These are phyloP conservation scores for Trichopus zeylanicus DNA, from an alignment of 116 monocot genomes.

Conservation along the genomic window DNA sequence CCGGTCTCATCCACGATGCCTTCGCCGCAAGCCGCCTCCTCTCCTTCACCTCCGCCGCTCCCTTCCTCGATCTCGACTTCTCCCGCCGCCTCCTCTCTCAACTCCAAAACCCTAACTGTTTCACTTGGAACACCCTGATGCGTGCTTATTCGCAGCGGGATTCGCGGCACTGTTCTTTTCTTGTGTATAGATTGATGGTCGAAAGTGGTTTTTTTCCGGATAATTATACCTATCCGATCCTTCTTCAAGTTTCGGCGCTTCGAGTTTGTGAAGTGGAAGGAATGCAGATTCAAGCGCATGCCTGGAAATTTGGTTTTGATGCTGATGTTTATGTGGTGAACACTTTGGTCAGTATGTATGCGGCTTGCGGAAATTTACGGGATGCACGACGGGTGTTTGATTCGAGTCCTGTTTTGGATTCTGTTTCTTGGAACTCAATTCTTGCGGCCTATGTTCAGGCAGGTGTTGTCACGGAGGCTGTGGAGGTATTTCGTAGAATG, in stretches of 20 bases:
- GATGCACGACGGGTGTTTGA: conserved; percentile 63
- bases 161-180: conserved; percentile 29
- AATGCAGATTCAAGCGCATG: conserved; percentile 52
- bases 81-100: conserved; percentile 31
- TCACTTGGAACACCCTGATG: conserved; percentile 71
- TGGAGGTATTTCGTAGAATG: conserved; percentile 42
- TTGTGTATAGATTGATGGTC: conserved; percentile 41
- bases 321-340: conserved; percentile 62
- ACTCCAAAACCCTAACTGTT: conserved; percentile 46
- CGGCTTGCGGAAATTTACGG: conserved; percentile 35
- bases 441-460: conserved; percentile 51
- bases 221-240: conserved; percentile 58
- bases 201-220: conserved; percentile 19
- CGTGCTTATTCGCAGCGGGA: conserved; percentile 22
- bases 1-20: conserved; percentile 62
- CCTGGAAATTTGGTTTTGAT: conserved; percentile 36
- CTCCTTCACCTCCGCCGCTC: conserved; percentile 31
- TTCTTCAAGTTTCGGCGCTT: conserved; percentile 52
- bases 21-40: conserved; percentile 80
- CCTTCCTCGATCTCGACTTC: conserved; percentile 31
- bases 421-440: conserved; percentile 84
- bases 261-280: conserved; percentile 30
- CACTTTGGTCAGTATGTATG: conserved; percentile 70
- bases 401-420: conserved; percentile 44
- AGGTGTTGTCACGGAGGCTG: conserved; percentile 43